Percentiles rank a stretch among this genome's conserved stretches.
Evolutionary conservation across 495 filamentous ascomycete species (phyloP).

Genomic region (Cetradonia linearis): DNA sequence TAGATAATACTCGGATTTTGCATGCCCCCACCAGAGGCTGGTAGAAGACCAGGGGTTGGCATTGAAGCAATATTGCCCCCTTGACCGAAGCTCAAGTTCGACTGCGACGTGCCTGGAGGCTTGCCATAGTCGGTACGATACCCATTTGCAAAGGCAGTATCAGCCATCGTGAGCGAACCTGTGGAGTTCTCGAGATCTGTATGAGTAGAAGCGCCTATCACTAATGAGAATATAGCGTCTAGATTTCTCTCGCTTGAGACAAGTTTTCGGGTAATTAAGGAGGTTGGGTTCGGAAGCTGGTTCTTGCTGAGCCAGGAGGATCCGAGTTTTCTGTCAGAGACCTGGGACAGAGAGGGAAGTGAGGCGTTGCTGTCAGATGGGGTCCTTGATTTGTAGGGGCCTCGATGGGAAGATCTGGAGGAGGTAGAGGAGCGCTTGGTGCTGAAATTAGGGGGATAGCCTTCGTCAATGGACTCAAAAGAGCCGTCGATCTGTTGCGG

Average conservation of each 20-base stretch:
- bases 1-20: constrained; percentile 59
- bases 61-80: constrained; percentile 17
- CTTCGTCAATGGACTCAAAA: constrained; percentile 9
- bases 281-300: constrained; percentile 7
- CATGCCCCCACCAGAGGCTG: constrained; percentile 31
- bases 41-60: constrained; percentile 19
- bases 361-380: constrained; percentile 17
- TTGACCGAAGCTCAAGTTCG: constrained; percentile 20
- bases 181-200: constrained; percentile 13
- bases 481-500: constrained; percentile 12
- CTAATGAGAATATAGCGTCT: constrained; percentile 9
- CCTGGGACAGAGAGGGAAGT: constrained; percentile 6
- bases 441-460: constrained; percentile 15
- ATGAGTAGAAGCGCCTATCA: constrained; percentile 10
- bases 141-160: constrained; percentile 16
- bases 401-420: constrained; percentile 19
- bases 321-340: constrained; percentile 10
- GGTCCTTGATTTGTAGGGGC: constrained; percentile 10
- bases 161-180: constrained; percentile 19
- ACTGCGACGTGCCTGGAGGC: constrained; percentile 19
- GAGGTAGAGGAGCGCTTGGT: constrained; percentile 22
- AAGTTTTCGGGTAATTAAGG: constrained; percentile 5
- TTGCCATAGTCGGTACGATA: constrained; percentile 15
- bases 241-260: constrained; percentile 11
- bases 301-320: constrained; percentile 10